Conservation (phyloP, 192 early-diverging fungal species). For the Neocallimastix lanati region DNA sequence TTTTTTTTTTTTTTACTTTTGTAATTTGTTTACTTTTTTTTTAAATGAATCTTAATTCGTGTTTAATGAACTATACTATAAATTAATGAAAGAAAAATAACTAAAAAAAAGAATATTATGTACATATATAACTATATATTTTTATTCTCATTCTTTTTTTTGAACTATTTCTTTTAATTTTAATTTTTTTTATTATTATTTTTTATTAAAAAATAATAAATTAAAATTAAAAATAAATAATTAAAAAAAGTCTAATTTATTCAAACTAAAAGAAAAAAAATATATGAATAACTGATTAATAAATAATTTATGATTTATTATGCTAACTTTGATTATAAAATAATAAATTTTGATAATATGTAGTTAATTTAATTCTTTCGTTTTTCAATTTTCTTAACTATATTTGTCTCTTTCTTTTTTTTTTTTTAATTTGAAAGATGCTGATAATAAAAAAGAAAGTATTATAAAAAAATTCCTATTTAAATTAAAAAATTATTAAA, state of each 20-base stretch:
- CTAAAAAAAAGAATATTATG: too few species aligned
- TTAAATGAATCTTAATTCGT: too few species aligned
- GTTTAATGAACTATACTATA: too few species aligned
- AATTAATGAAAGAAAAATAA: too few species aligned
- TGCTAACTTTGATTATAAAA: too few species aligned
- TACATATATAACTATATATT: too few species aligned
- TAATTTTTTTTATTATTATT: conserved; percentile 6
- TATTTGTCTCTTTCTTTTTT: background rate
- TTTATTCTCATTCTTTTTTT: background rate
- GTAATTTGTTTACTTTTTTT: too few species aligned
- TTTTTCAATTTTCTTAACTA: too few species aligned
- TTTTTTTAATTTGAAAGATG: conserved; percentile 2
- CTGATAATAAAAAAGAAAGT: conserved; percentile 3
- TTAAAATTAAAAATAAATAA: conserved; percentile 1
- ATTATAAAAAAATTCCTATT: conserved; percentile 5
- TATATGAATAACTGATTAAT: background rate
- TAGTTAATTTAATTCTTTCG: background rate
- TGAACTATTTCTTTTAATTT: conserved; percentile 11
- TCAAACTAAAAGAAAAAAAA: conserved; percentile 2
- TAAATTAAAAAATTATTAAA: conserved; percentile 1
- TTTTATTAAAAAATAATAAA: conserved; percentile 11
- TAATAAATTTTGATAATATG: too few species aligned
- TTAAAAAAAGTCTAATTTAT: conserved; percentile 2
- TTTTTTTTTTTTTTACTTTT: too few species aligned
- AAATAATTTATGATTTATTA: too few species aligned